Evolutionary conservation across 306 rosid species (phyloP), one percentile per base, ranked within the genome.

Genomic region (Carpinus fangiana): DNA sequence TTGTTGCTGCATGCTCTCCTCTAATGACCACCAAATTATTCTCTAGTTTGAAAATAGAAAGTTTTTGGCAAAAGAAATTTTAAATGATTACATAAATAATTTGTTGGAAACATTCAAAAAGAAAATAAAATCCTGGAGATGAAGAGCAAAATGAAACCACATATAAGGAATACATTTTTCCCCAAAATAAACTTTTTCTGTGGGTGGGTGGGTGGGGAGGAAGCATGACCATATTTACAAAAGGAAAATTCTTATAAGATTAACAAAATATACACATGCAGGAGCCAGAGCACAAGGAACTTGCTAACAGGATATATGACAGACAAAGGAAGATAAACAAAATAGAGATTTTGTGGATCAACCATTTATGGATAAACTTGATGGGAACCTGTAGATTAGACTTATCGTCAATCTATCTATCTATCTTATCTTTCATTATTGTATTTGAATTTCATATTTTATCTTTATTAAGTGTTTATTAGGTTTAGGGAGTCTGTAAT

Each of bases 1-100:
- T 69, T 71, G 93, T 84, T 55, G 97, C 97, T 23, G 97, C 97
- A 84, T 94, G 98, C 18, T 97, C 98, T 84, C 97, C 97, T 67
- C 98, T 97, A 80, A 92, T 81, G 61, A 94, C 87, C 64, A 94
- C 86, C 83, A 92, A 77, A 76, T 88, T 90, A 43, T 87, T 87
- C 73, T 79, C 98, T 94, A 86, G 80, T 80, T 82, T 80, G 68
- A 67, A 51, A 80, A 48, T 56, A 48, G 69, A 66, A 80, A 48
- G 74, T 46, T 67, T 76, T 83, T 73, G 81, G 77, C 70, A 68
- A 59, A 38, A 66, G 17, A 38, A 34, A 41, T 18, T 2, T 4
- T 12, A 65, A n/a, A 66, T 18, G 13, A 67, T 38, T 45, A 67
- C 10, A 67, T 17, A 31, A 34, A 17, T n/a, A 41, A 67, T 43